Evolutionary conservation across 805 yeast genomes (phyloP), one percentile per base, ranked within the genome.

Genomic region (Clavispora fructus): DNA sequence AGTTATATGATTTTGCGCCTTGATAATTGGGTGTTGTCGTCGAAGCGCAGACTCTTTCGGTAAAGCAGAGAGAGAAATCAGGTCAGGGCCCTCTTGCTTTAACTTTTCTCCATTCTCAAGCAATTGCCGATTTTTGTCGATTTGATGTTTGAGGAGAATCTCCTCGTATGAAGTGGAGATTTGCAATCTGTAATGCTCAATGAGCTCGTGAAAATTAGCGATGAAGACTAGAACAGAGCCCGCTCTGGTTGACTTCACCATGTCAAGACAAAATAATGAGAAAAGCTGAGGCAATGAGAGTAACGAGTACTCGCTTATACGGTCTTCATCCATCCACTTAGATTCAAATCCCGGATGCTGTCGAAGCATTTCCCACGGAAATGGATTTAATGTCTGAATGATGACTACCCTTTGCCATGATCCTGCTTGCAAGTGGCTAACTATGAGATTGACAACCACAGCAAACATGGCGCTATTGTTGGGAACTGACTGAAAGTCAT

Each of bases 401-500:
- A 70, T 53, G 17, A 65, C 52, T 13, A 65, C 67, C n/a, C 37
- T 28, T 16, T 52, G 48, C 14, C 47, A 41, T 3, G 13, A 35
- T 2, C 50, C 38, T 8, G 56, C 44, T 8, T 37, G 35, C 25
- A 70, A 55, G 46, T 70, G 73, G 11, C 66, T 58, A 9, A 56
- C 53, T 7, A 68, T 53, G 10, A 67, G 39, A n/a, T 59, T 54
- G 17, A 55, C 51, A 11, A 59, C 43, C 25, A 65, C 49, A 5
- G 57, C 49, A 40, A 54, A 55, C 35, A 56, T 42, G 0, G 58
- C 62, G 12, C 45, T 39, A 48, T 62, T 57, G 4, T 61, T 60
- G 4, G 75, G 73, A n/a, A 67, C 65, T 2, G 66, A 48, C 51
- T 69, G 74, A 48, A 69, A 53, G 46, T 70, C 75, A 42, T 62